Evolutionary conservation across 176 grass and related monocot genomes (phyloP).

Genomic region (Panicum miliaceum): DNA sequence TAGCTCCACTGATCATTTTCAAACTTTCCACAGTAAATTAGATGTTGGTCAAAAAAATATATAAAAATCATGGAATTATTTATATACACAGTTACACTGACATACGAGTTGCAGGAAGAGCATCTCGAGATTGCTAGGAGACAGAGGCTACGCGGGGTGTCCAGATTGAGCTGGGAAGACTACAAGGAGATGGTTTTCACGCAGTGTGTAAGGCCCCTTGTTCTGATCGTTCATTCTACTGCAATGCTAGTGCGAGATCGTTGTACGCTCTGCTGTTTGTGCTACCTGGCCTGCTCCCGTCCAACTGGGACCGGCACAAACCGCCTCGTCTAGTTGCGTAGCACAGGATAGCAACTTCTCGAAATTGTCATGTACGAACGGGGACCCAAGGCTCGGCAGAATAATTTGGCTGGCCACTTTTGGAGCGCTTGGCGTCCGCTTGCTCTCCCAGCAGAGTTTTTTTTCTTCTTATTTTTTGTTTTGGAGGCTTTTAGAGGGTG

Average conservation of each 20-base stretch:
- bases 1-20: background rate
- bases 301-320: conserved; percentile 27
- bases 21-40: background rate
- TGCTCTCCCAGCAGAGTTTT: conserved; percentile 17
- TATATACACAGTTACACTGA: conserved; percentile 26
- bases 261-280: conserved; percentile 25
- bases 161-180: conserved; percentile 88
- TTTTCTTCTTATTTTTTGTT: background rate
- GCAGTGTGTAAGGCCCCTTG: conserved; percentile 73
- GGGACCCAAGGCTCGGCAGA: conserved; percentile 8
- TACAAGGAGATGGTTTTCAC: conserved; percentile 99
- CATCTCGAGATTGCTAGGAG: conserved; percentile 69
- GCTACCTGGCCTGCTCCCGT: conserved; percentile 7
- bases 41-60: conserved; percentile 24
- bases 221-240: conserved; percentile 46
- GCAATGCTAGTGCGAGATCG: conserved; percentile 42
- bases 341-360: conserved; percentile 37
- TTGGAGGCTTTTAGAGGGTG: conserved; percentile 35
- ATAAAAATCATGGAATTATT: background rate
- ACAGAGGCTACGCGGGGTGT: conserved; percentile 55
- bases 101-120: conserved; percentile 62
- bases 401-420: conserved; percentile 45
- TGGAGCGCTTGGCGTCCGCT: conserved; percentile 41
- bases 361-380: conserved; percentile 41
- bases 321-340: conserved; percentile 36